Evolutionary conservation across 352 stramenopile species (phyloP).

Genomic region (Phytophthora vignae): DNA sequence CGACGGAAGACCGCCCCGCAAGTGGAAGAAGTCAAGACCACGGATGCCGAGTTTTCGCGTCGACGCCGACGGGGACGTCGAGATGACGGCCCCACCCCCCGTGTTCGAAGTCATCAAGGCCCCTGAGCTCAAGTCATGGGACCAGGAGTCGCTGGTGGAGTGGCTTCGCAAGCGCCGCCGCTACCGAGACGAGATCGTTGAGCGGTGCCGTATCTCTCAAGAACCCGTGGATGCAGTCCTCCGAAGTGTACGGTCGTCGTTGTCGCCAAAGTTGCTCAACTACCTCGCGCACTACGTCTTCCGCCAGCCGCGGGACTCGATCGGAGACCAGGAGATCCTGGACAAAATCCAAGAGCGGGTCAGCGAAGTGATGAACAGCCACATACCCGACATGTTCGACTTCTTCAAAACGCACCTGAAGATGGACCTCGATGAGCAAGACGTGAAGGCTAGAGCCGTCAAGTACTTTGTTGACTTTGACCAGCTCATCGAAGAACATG

Average conservation of each 20-base stretch:
- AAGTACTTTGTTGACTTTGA: constrained; percentile 12
- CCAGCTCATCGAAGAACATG: constrained; percentile 3
- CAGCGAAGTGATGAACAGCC: background rate
- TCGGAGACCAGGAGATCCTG: background rate
- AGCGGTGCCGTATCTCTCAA: background rate
- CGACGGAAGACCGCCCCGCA: background rate
- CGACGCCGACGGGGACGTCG: background rate
- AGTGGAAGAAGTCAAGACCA: background rate
- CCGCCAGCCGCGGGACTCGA: background rate
- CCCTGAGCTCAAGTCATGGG: background rate
- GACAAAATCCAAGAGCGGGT: background rate
- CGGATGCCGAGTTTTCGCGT: constrained; percentile 1
- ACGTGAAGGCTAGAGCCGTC: background rate
- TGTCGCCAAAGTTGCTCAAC: background rate
- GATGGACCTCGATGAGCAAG: constrained; percentile 6
- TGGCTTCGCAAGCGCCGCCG: background rate
- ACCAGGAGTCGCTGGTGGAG: background rate
- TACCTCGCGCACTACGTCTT: background rate
- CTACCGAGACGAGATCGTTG: background rate
- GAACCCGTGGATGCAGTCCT: background rate
- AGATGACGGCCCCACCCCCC: background rate
- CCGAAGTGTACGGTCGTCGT: background rate
- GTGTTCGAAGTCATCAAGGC: background rate
- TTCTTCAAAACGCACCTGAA: background rate
- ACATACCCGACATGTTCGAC: background rate